phyloP scores from a whole-genome alignment of 2,329 filamentous ascomycete genomes.

The Cercospora sojina region DNA sequence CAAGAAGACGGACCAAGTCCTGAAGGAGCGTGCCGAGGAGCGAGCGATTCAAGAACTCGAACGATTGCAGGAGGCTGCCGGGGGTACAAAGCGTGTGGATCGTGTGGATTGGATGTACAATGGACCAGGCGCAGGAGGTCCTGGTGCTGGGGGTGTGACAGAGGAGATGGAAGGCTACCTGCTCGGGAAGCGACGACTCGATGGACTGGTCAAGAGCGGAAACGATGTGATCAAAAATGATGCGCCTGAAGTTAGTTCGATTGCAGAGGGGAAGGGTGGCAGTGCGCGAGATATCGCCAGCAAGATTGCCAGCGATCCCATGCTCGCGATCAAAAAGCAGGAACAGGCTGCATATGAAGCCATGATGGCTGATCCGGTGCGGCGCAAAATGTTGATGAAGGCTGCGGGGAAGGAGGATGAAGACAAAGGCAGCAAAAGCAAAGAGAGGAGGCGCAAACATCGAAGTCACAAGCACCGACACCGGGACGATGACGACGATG shows the following conservation, averaged over 20 bases:
- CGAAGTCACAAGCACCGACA: constrained; percentile 31
- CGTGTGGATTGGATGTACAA: constrained; percentile 99
- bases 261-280: constrained; percentile 65
- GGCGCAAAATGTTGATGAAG: constrained; percentile 64
- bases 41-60: constrained; percentile 89
- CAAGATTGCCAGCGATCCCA: constrained; percentile 87
- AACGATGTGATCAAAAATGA: constrained; percentile 76
- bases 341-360: constrained; percentile 58
- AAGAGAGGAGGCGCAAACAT: constrained; percentile 34
- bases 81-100: constrained; percentile 74
- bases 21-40: constrained; percentile 93
- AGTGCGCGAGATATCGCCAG: constrained; percentile 74
- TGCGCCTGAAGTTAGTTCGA: constrained; percentile 49
- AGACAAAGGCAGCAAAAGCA: constrained; percentile 31
- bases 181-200: constrained; percentile 87
- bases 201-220: constrained; percentile 80
- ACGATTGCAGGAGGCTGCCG: constrained; percentile 81
- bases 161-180: constrained; percentile 95
- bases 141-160: constrained; percentile 61
- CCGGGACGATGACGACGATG: constrained; percentile 33
- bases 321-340: constrained; percentile 89
- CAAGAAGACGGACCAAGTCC: constrained; percentile 86
- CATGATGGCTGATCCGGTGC: constrained; percentile 75
- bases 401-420: constrained; percentile 39
- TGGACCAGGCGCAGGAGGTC: constrained; percentile 73